Conservation (phyloP, 768 basidiomycete species). For the Auricularia auricula-judae region DNA sequence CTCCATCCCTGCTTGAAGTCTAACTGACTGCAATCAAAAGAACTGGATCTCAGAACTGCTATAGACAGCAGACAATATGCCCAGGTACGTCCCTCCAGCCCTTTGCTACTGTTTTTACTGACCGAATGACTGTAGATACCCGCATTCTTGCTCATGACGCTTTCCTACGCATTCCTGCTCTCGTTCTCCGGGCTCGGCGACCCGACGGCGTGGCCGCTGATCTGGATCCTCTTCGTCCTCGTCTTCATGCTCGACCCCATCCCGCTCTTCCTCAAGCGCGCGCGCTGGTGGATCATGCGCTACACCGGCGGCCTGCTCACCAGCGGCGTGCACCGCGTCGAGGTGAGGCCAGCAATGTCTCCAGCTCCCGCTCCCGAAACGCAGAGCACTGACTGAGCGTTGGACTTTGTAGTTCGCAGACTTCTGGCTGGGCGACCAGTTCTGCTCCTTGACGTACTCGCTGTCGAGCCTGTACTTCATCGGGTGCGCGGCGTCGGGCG, state of each 20-base stretch:
- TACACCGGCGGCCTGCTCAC: conserved; percentile 50
- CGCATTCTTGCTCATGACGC: conserved; percentile 58
- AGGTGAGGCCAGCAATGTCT: conserved; percentile 35
- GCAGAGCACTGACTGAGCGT: background rate
- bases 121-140: conserved; percentile 44
- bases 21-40: conserved; percentile 23
- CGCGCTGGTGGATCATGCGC: conserved; percentile 74
- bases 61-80: conserved; percentile 73
- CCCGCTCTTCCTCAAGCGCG: conserved; percentile 46
- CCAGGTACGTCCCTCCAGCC: conserved; percentile 31
- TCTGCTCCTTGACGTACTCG: conserved; percentile 69
- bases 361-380: background rate
- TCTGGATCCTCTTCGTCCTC: conserved; percentile 62
- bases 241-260: conserved; percentile 66
- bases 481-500: conserved; percentile 56
- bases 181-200: conserved; percentile 61
- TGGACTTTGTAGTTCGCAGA: conserved; percentile 49
- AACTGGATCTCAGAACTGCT: conserved; percentile 56
- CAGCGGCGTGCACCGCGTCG: conserved; percentile 63
- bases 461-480: conserved; percentile 64
- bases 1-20: background rate
- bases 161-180: conserved; percentile 77
- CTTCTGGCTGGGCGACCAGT: conserved; percentile 86
- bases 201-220: conserved; percentile 68
- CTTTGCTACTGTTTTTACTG: background rate